These are phyloP conservation scores for Tylopilus intermedius DNA, from an alignment of 768 basidiomycete species.

Conservation along the genomic window DNA sequence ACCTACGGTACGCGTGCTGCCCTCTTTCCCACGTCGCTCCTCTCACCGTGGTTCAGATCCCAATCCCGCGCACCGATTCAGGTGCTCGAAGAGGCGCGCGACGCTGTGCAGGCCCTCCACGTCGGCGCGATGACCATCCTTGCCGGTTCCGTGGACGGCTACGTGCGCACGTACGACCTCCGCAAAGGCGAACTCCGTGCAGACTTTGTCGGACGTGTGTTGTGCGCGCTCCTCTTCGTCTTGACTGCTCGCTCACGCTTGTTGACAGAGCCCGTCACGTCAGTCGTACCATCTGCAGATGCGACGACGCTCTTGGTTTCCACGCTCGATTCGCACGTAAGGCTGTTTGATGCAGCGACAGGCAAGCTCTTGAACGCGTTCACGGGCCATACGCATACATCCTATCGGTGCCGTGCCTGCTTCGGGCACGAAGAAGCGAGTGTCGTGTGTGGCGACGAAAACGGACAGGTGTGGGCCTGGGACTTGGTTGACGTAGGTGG, in stretches of 20 bases:
- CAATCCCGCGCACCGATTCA: slow-evolving; percentile 86
- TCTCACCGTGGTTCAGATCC: slow-evolving; percentile 40
- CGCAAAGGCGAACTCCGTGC: slow-evolving; percentile 86
- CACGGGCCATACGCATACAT: slow-evolving; percentile 64
- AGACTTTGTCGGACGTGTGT: slow-evolving; percentile 88
- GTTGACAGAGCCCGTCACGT: slow-evolving; percentile 74
- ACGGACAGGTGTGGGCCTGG: slow-evolving; percentile 88
- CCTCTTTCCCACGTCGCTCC: background rate
- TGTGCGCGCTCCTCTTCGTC: background rate
- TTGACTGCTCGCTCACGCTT: background rate
- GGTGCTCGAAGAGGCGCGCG: slow-evolving; percentile 80
- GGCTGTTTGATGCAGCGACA: slow-evolving; percentile 77
- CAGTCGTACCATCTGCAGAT: slow-evolving; percentile 76
- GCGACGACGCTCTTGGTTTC: slow-evolving; percentile 75
- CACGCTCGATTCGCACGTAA: slow-evolving; percentile 78
- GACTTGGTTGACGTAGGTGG: slow-evolving; percentile 78
- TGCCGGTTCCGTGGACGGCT: slow-evolving; percentile 86
- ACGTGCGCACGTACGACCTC: slow-evolving; percentile 90
- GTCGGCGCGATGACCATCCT: slow-evolving; percentile 63
- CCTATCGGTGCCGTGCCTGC: slow-evolving; percentile 75
- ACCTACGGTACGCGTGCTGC: slow-evolving; percentile 58
- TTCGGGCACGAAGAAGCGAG: slow-evolving; percentile 81
- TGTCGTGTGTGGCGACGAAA: slow-evolving; percentile 86
- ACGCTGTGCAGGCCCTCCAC: slow-evolving; percentile 77
- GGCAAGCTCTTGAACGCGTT: slow-evolving; percentile 87